Base-by-base conservation (phyloP, 1,284 basidiomycete species). In the Thecaphora thlaspeos region DNA sequence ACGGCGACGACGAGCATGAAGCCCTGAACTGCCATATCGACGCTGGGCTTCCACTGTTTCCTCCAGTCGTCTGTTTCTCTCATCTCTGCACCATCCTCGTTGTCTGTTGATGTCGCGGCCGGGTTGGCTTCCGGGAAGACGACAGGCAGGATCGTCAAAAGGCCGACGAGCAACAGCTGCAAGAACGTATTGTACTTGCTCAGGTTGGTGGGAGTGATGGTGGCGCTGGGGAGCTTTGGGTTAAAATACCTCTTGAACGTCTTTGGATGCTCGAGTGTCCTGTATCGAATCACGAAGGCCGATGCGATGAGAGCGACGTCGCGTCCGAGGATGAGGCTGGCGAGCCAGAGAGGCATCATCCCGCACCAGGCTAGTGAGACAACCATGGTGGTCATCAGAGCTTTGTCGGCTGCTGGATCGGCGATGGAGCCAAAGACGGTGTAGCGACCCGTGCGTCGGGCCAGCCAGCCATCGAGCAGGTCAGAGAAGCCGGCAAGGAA, bases 391-490 rank as follows among this genome's bases (percentile, higher is more conserved):
- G 94, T 95, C 87, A 98, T 90, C 41, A 99, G 81, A 22, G 86
- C 83, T 80, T 99, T 99, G 83, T 99, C 94, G 2, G 95, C 94
- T 0, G 93, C 91, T 9, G 94, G 94, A 78, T 99, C 95, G 8
- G 97, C 83, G 54, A 98, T 93, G 12, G 89, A 90, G 11, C 94
- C 94, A 32, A 98, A 83, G 11, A 97, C 91, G 11, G 90, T 88
- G 43, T 66, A 59, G 40, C 57, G 62, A 39, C 64, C 81, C 83
- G 87, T 91, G 88, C 84, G 84, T 55, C 94, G 83, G 1, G 94
- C 95, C 43, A 98, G 80, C 77, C 83, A 95, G 1, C 94, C 94
- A 72, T 98, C 94, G 46, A 88, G 83, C 89, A 88, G 80, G 79
- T 98, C 95, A 3, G 91, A 91, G 42, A 92, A 77, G 17, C 92